These are phyloP conservation scores for Teunomyces lycoperdinae DNA, from an alignment of 805 yeast genomes.

Conservation along the genomic window DNA sequence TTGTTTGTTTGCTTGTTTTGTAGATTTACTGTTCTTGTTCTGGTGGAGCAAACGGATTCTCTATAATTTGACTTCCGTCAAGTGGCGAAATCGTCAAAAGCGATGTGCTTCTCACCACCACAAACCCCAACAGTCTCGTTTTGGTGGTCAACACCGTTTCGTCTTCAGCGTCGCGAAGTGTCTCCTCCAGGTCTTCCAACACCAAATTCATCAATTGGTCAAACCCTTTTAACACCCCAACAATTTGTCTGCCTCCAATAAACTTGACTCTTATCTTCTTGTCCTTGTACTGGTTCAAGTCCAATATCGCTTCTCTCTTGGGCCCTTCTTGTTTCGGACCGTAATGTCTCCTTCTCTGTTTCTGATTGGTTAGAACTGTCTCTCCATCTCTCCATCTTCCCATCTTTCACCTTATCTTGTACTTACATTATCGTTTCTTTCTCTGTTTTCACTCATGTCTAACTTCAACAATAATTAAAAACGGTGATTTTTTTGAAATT, in stretches of 20 bases:
- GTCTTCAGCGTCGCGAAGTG: constrained; percentile 64
- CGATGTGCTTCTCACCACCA: constrained; percentile 84
- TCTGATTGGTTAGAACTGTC: not conserved
- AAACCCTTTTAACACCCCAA: constrained; percentile 78
- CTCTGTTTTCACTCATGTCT: constrained; percentile 7
- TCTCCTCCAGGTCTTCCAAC: constrained; percentile 68
- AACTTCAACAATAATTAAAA: too few relatives aligned
- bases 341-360: constrained; percentile 19
- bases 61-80: constrained; percentile 67
- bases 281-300: constrained; percentile 74
- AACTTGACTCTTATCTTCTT: constrained; percentile 72
- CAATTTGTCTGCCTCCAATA: constrained; percentile 81
- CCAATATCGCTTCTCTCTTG: constrained; percentile 84
- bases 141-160: constrained; percentile 50
- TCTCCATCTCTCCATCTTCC: not conserved
- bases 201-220: constrained; percentile 81
- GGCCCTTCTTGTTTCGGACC: constrained; percentile 59
- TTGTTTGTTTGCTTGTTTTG: not conserved
- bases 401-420: not conserved
- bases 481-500: too few relatives aligned
- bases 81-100: constrained; percentile 71
- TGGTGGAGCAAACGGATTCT: constrained; percentile 55
- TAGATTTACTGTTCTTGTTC: constrained; percentile 6
- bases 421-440: constrained; percentile 3
- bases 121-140: constrained; percentile 69